A percentile compares a stretch with the other conserved stretches of the same genome.
phyloP scores from a whole-genome alignment of 225 moss, liverwort and hornwort genomes.

The Climacium dendroides region DNA sequence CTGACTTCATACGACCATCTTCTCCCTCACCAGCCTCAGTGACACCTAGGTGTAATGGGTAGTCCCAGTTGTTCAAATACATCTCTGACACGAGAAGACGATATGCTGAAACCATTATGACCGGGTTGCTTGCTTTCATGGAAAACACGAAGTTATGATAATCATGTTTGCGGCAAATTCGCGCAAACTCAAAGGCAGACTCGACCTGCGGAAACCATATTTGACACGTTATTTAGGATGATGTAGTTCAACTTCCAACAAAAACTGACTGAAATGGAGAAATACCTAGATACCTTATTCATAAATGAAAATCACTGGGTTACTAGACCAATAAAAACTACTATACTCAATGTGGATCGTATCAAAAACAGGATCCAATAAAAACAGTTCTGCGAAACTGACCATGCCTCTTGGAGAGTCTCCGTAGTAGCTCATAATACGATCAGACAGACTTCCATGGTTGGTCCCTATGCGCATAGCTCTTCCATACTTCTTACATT shows the following conservation, averaged over 20 bases:
- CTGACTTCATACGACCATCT: constrained; percentile 99
- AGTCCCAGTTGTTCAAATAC: constrained; percentile 90
- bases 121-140: constrained; percentile 99
- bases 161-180: constrained; percentile 83
- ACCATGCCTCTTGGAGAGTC: constrained; percentile 99
- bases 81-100: constrained; percentile 89
- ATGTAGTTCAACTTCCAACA: not conserved
- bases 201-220: constrained; percentile 51
- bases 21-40: constrained; percentile 99
- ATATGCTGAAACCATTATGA: constrained; percentile 95
- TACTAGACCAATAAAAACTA: not conserved
- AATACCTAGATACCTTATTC: not conserved
- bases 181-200: constrained; percentile 94
- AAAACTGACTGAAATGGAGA: not conserved
- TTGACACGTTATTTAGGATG: not conserved
- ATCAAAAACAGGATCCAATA: not conserved
- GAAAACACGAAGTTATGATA: constrained; percentile 95
- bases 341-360: not conserved
- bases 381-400: not conserved
- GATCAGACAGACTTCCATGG: constrained; percentile 94
- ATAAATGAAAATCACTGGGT: not conserved
- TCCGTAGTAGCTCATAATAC: constrained; percentile 98
- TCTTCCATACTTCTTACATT: constrained; percentile 88
- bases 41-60: constrained; percentile 94
- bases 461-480: constrained; percentile 95